Evolutionary conservation across 306 rosid species (phyloP).

Genomic region (Vigna reflexopilosa): DNA sequence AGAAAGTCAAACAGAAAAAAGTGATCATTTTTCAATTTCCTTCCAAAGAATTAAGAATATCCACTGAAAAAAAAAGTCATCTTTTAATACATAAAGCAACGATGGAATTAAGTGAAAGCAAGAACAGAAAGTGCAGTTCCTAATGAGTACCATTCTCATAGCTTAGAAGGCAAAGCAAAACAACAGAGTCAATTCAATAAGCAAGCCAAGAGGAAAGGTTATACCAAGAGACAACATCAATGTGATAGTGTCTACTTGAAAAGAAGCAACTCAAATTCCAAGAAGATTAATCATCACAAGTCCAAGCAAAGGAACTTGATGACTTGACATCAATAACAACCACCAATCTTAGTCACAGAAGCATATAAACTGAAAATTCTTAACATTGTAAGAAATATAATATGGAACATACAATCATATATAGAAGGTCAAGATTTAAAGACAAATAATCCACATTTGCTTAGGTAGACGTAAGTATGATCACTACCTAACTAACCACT

Average conservation of each 20-base stretch:
- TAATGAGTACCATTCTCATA: not conserved
- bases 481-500: not conserved
- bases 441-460: not conserved
- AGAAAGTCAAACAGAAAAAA: slow-evolving; percentile 14
- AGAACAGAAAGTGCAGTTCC: not conserved
- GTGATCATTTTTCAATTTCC: not conserved
- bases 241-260: not conserved
- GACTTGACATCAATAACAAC: slow-evolving; percentile 15
- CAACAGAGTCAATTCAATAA: slow-evolving; percentile 3
- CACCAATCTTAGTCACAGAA: not conserved
- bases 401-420: not conserved
- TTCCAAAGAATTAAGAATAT: not conserved
- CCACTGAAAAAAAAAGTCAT: not conserved
- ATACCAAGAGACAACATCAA: not conserved
- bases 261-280: slow-evolving; percentile 22
- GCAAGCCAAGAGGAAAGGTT: slow-evolving; percentile 26
- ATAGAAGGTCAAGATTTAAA: not conserved
- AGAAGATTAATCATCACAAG: not conserved
- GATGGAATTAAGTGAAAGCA: slow-evolving; percentile 10
- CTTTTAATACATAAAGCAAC: not conserved
- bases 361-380: not conserved
- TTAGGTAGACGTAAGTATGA: not conserved
- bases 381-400: not conserved
- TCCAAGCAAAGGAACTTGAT: slow-evolving; percentile 7
- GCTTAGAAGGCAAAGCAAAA: slow-evolving; percentile 8